Conservation (phyloP, 108 stramenopile genomes). For the Tribonema minus region DNA sequence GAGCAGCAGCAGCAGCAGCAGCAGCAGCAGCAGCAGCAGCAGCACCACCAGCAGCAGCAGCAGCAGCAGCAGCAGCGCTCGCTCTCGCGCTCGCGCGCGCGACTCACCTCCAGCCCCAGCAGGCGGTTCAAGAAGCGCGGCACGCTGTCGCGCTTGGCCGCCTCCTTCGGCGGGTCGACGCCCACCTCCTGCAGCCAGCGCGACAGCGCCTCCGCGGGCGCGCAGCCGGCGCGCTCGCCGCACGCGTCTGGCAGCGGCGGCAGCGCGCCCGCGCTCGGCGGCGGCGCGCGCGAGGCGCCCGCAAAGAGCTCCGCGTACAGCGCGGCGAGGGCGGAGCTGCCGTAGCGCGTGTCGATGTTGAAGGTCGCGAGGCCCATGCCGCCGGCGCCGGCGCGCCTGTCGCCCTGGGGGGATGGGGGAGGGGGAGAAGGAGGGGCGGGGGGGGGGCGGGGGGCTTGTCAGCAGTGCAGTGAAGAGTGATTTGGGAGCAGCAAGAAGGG, state of each 20-base stretch:
- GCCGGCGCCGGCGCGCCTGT: constrained; percentile 19
- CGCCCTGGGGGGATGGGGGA: background rate
- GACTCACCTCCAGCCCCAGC: background rate
- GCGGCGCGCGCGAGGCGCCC: no score
- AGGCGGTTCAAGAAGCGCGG: constrained; percentile 25
- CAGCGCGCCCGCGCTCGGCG: no score
- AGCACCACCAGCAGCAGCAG: background rate
- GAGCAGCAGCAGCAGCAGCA: background rate
- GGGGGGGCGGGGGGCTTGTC: background rate
- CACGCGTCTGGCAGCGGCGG: no score
- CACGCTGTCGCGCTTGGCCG: constrained; percentile 9
- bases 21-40: background rate
- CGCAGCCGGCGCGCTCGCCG: no score
- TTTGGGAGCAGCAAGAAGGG: no score
- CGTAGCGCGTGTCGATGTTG: constrained; percentile 38
- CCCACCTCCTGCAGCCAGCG: constrained; percentile 24
- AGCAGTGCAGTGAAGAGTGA: no score
- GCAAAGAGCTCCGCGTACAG: background rate
- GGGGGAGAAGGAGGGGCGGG: background rate
- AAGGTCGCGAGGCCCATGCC: constrained; percentile 22
- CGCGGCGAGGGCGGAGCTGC: background rate
- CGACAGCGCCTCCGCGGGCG: constrained; percentile 16
- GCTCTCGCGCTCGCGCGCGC: no score
- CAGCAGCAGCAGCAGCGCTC: no score
- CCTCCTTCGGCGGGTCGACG: background rate